A percentile compares a stretch with the other conserved stretches of the same genome.
Evolutionary conservation across 495 filamentous ascomycete species (phyloP).

Genomic region (Hypomontagnella submonticulosa): DNA sequence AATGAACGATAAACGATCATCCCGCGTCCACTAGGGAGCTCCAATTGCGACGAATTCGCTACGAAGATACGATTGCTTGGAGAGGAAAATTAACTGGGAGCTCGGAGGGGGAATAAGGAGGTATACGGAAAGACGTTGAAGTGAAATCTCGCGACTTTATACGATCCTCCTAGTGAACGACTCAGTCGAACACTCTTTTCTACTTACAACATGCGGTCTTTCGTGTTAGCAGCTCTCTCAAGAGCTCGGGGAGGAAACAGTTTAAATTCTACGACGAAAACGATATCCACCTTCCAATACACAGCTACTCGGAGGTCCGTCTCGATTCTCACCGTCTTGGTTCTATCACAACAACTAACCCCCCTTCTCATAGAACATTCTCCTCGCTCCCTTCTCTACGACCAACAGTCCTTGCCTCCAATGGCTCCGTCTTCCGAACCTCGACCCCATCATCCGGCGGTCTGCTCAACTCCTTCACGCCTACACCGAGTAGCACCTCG

Average conservation of each 20-base stretch:
- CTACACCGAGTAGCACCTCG: conserved; percentile 10
- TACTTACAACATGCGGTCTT: conserved; percentile 21
- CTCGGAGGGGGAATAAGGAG: conserved; percentile 1
- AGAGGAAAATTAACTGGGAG: not conserved
- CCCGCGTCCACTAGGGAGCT: not conserved
- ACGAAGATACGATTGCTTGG: not conserved
- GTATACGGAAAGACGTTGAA: conserved; percentile 17
- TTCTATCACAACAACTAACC: conserved; percentile 3
- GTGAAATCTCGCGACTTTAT: not conserved
- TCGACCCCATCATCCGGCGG: conserved; percentile 7
- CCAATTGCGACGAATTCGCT: not conserved
- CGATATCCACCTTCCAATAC: conserved; percentile 5
- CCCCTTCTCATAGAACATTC: conserved; percentile 51
- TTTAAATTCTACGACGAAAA: not conserved
- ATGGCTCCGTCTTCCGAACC: conserved; percentile 46
- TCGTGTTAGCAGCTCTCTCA: conserved; percentile 29
- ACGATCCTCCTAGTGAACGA: not conserved
- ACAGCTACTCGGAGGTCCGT: conserved; percentile 28
- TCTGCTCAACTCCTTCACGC: conserved; percentile 19
- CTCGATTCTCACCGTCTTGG: not conserved
- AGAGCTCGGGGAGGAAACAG: conserved; percentile 9
- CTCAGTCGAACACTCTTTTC: not conserved
- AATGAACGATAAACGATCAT: conserved; percentile 1
- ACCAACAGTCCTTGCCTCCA: conserved; percentile 45
- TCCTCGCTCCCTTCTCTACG: conserved; percentile 55